Conservation (phyloP, 305 asterid species). For the Solanum hybrid region DNA sequence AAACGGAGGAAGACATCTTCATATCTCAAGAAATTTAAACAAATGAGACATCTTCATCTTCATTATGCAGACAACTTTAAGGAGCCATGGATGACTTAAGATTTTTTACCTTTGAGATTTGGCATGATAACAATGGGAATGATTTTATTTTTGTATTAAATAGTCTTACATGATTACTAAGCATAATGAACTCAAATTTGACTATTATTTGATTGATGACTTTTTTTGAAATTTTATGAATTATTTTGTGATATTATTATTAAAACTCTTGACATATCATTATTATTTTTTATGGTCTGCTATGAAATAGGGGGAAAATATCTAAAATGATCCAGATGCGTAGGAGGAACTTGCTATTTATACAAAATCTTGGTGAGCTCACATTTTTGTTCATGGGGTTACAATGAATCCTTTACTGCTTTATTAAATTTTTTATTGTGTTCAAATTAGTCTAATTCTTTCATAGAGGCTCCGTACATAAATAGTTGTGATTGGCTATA, state of each 20-base stretch:
- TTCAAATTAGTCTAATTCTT: background rate
- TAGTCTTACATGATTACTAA: too few relatives aligned
- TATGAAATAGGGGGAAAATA: background rate
- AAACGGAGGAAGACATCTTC: too few relatives aligned
- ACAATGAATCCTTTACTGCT: background rate
- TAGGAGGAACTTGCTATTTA: background rate
- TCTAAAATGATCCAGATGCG: background rate
- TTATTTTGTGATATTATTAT: too few relatives aligned
- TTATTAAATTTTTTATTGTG: background rate
- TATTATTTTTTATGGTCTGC: background rate
- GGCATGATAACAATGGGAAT: too few relatives aligned
- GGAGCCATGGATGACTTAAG: background rate
- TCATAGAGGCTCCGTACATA: background rate
- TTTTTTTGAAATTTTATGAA: too few relatives aligned
- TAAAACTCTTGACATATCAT: background rate
- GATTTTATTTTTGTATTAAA: too few relatives aligned
- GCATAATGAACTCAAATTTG: too few relatives aligned
- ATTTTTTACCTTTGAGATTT: too few relatives aligned
- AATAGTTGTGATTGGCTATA: background rate
- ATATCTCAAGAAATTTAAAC: too few relatives aligned
- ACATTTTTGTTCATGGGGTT: background rate
- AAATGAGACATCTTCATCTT: too few relatives aligned
- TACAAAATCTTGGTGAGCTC: background rate
- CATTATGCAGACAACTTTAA: too few relatives aligned
- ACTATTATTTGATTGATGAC: too few relatives aligned